Evolutionary conservation across 306 rosid genomes (phyloP), one percentile per base, ranked within the genome.

Genomic region (Cucurbita pepo): DNA sequence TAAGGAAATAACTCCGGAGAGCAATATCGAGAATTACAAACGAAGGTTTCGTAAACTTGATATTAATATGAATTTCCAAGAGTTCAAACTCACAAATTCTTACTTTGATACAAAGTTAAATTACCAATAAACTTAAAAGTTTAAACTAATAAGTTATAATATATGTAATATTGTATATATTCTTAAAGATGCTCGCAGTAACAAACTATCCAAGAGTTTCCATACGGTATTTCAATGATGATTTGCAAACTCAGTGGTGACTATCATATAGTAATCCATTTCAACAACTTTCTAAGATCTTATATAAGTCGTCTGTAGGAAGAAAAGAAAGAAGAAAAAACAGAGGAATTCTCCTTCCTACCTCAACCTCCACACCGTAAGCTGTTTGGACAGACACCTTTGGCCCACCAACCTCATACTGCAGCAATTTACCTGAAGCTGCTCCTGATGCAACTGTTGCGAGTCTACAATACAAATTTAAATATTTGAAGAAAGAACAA

Each of bases 371-470:
- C 78, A 94, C 84, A 15, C 99, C 99, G 44, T 91, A 94, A 75
- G 97, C 99, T 56, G 97, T 94, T 84, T 94, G 99, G 73, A 94
- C 99, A 56, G 88, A 89, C 76, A 94, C 99, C 82, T 94, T 94
- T 62, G 97, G 99, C 72, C 99, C 98, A 75, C 98, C 99, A 58
- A 94, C 99, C 84, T 94, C 99, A 81, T 94, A 94, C 75, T 91
- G 90, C 87, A 94, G 83, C 44, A 94, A 86, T 81, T 89, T 94
- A 82, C 99, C 99, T 10, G 99, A 91, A 80, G 99, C 99, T 75
- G 99, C 99, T 80, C 99, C 99, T 75, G 97, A 91, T 82, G 99
- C 99, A 86, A 94, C 99, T 85, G 92, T 87, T 86, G 84, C 99
- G 78, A 94, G 97, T 96, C 99, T 94, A 84, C 83, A 86, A 83